Percentiles rank a stretch among this genome's conserved stretches.
phyloP scores from a whole-genome alignment of 2,329 filamentous ascomycete genomes.

The Ramichloridium luteum region DNA sequence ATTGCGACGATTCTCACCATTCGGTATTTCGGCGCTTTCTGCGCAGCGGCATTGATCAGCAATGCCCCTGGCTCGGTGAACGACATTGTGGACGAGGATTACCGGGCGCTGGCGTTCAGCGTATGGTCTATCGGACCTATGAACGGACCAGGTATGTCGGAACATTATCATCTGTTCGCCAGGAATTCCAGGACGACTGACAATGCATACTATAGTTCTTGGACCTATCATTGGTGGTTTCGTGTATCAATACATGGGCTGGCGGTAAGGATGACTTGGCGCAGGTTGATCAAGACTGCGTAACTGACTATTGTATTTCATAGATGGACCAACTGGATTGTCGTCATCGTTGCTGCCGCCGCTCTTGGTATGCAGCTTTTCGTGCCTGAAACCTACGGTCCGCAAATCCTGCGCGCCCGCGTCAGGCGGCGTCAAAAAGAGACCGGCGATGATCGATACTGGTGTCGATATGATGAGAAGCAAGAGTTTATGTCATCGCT shows the following conservation, averaged over 20 bases:
- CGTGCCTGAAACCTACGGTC: constrained; percentile 65
- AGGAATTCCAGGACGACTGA: too few relatives aligned
- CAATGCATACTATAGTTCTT: too few relatives aligned
- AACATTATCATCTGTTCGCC: too few relatives aligned
- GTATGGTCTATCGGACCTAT: constrained; percentile 76
- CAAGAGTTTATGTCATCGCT: constrained; percentile 53
- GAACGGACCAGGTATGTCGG: constrained; percentile 59
- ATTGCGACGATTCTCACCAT: constrained; percentile 56
- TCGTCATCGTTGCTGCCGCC: constrained; percentile 56
- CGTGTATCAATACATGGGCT: constrained; percentile 63
- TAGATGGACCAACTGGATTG: constrained; percentile 68
- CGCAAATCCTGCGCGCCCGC: constrained; percentile 54
- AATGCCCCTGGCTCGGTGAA: constrained; percentile 74
- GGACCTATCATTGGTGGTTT: constrained; percentile 73
- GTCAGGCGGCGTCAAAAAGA: constrained; percentile 53
- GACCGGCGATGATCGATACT: constrained; percentile 59
- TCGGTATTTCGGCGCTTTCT: constrained; percentile 62
- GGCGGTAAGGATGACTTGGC: too few relatives aligned
- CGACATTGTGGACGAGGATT: constrained; percentile 70
- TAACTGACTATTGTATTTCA: too few relatives aligned
- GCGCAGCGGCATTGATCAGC: constrained; percentile 66
- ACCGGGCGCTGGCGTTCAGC: constrained; percentile 69
- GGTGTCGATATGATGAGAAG: constrained; percentile 68
- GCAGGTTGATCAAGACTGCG: too few relatives aligned
- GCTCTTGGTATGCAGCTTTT: constrained; percentile 47